Evolutionary conservation across 768 basidiomycete genomes (phyloP).

Genomic region (Mycena venus): DNA sequence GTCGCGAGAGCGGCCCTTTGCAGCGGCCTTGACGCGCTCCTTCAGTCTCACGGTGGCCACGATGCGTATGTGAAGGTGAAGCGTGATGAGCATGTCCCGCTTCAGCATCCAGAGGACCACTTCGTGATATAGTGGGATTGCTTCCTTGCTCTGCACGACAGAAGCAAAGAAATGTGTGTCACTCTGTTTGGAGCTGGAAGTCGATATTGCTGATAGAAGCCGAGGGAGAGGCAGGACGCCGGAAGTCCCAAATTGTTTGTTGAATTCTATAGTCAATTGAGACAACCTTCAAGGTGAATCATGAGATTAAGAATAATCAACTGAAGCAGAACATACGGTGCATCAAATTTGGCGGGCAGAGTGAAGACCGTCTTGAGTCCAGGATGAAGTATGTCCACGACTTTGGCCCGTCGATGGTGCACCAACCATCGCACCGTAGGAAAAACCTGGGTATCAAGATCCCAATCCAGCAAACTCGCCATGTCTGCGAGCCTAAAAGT

Average conservation of each 20-base stretch:
- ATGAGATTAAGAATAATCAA: conserved; percentile 6
- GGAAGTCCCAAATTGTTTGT: conserved; percentile 67
- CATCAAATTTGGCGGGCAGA: conserved; percentile 73
- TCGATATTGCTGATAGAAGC: conserved; percentile 83
- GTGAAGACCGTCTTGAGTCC: conserved; percentile 88
- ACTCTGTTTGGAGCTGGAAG: conserved; percentile 70
- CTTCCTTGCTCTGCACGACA: conserved; percentile 77
- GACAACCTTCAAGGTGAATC: conserved; percentile 56
- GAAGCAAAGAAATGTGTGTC: conserved; percentile 86
- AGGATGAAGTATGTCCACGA: conserved; percentile 87
- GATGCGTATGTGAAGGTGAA: conserved; percentile 89
- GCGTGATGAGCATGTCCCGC: conserved; percentile 84
- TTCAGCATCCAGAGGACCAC: conserved; percentile 94
- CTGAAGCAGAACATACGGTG: conserved; percentile 61
- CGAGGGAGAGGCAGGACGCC: conserved; percentile 78
- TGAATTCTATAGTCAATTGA: conserved; percentile 71
- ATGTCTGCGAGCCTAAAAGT: conserved; percentile 82
- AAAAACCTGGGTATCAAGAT: conserved; percentile 85
- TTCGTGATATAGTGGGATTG: conserved; percentile 79
- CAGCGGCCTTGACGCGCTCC: conserved; percentile 64
- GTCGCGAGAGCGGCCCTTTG: conserved; percentile 54
- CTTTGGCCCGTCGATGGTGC: conserved; percentile 88
- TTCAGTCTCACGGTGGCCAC: conserved; percentile 86
- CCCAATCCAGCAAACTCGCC: conserved; percentile 86
- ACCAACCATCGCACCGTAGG: conserved; percentile 95